phyloP scores from a whole-genome alignment of 179 eudicot genomes.

The Silene noctiflora region DNA sequence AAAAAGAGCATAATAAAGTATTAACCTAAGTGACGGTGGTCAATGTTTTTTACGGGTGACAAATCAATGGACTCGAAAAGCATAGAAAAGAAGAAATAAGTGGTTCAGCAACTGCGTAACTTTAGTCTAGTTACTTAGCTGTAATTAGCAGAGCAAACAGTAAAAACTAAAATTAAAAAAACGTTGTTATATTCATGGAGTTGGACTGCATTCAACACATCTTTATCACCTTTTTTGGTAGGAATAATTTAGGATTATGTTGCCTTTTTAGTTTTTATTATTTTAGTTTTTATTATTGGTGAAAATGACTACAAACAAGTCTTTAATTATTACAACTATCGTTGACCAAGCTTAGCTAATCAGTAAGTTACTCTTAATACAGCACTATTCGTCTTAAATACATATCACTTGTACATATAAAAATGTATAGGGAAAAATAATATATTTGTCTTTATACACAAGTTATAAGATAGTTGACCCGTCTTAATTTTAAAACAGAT shows the following conservation, averaged over 20 bases:
- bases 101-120: slow-evolving; percentile 16
- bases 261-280: too few relatives aligned
- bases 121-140: slow-evolving; percentile 18
- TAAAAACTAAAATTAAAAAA: not conserved
- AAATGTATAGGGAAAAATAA: too few relatives aligned
- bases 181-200: not conserved
- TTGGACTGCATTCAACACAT: slow-evolving; percentile 13
- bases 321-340: not conserved
- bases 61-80: slow-evolving; percentile 3
- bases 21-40: slow-evolving; percentile 9
- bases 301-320: not conserved
- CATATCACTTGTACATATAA: too few relatives aligned
- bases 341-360: not conserved
- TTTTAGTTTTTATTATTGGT: too few relatives aligned
- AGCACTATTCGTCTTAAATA: too few relatives aligned
- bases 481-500: too few relatives aligned
- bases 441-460: too few relatives aligned
- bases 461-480: too few relatives aligned
- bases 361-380: too few relatives aligned
- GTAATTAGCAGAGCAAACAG: not conserved
- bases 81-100: not conserved
- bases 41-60: not conserved
- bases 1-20: too few relatives aligned
- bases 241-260: not conserved
- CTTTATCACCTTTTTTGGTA: not conserved